Evolutionary conservation across 2,329 filamentous ascomycete species (phyloP), one percentile per base, ranked within the genome.

Genomic region (Aureobasidium sp.): DNA sequence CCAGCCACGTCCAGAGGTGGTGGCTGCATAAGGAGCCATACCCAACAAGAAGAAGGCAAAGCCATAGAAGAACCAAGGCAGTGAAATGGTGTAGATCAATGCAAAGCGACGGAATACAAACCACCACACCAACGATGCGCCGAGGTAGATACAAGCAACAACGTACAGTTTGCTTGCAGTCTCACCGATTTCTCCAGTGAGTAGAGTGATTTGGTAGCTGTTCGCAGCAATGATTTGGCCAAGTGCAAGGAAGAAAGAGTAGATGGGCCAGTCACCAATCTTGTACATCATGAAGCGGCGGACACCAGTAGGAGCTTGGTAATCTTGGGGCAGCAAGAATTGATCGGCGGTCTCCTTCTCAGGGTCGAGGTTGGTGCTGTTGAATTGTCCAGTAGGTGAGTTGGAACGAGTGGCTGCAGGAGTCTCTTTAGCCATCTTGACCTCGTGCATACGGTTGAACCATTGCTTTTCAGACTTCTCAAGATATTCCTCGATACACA

Each of bases 141-240:
- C 74, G 5, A 85, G 75, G 67, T 87, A 87, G 26, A 85, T 81
- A 8, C 76, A 79, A 0, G 84, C 84, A 39, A 86, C 82, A 53
- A 79, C 77, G 71, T 87, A 87, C 0, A 87, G 75, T 67, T 85
- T 83, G 36, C 75, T 71, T 4, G 84, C 82, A 1, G 80, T 79
- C 69, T 87, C 79, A 61, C 83, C 84, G 23, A 84, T 77, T 66
- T 85, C 80, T 20, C 85, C 86, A 0, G 84, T 85, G 23, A 88
- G 77, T n/a, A 88, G 77, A 0, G 84, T 86, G 68, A 88, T 84
- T 69, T 88, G 86, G 72, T 87, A 87, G 0, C 84, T 87, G 71
- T 86, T 87, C 62, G 84, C 82, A 1, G 85, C 83, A 55, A 87
- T 82, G 64, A 87, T 83, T 67, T 87, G 84, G 26, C 83, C 82